Evolutionary conservation across 768 basidiomycete species (phyloP).

Genomic region (Cystofilobasidium macerans): DNA sequence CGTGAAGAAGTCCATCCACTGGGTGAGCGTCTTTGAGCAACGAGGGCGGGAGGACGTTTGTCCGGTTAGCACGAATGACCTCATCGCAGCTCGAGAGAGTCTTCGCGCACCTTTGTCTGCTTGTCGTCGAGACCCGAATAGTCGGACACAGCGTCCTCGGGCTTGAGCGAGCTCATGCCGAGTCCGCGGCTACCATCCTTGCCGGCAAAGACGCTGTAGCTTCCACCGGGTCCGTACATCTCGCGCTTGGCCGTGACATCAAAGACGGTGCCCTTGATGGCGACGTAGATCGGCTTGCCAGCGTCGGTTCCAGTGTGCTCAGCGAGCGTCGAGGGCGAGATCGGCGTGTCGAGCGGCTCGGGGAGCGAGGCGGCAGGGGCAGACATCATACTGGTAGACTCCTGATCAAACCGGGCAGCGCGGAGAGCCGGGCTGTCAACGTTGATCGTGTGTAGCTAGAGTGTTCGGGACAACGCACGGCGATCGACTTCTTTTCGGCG

Average conservation of each 20-base stretch:
- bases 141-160: slow-evolving; percentile 66
- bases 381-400: slow-evolving; percentile 27
- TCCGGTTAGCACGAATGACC: too few species aligned
- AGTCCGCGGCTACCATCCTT: slow-evolving; percentile 84
- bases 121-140: slow-evolving; percentile 62
- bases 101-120: slow-evolving; percentile 46
- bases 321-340: slow-evolving; percentile 57
- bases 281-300: slow-evolving; percentile 64
- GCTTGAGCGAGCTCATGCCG: slow-evolving; percentile 36
- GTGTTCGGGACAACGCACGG: slow-evolving; percentile 8
- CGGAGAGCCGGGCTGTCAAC: too few species aligned
- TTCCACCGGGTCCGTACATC: slow-evolving; percentile 66
- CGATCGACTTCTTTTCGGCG: slow-evolving; percentile 15
- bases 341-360: slow-evolving; percentile 65
- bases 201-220: slow-evolving; percentile 76
- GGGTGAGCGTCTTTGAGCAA: slow-evolving; percentile 54
- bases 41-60: not conserved
- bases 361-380: slow-evolving; percentile 20
- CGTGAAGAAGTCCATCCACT: slow-evolving; percentile 81
- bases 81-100: not conserved
- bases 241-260: slow-evolving; percentile 77
- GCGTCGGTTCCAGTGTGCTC: slow-evolving; percentile 54
- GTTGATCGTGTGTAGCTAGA: too few species aligned
- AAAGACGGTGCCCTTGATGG: slow-evolving; percentile 87
- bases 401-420: not conserved